phyloP scores from a whole-genome alignment of 1,139 yeast genomes.

The Candida gigantensis region DNA sequence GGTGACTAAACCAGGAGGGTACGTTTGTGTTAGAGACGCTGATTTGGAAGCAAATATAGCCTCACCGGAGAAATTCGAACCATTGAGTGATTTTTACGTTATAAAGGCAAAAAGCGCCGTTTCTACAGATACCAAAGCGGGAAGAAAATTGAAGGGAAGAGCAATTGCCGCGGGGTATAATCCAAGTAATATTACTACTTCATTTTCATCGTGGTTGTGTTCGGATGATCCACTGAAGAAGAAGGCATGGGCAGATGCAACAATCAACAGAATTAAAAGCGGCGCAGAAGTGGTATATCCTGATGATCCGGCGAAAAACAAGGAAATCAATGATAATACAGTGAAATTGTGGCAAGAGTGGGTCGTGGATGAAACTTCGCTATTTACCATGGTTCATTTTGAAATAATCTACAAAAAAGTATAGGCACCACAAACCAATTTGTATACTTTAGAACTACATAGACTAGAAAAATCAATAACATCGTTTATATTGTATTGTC shows the following conservation, averaged over 20 bases:
- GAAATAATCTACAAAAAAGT: conserved; percentile 20
- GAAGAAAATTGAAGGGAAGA: conserved; percentile 18
- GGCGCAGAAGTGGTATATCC: conserved; percentile 15
- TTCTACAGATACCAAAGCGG: conserved; percentile 19
- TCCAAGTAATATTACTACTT: conserved; percentile 12
- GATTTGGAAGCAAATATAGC: conserved; percentile 22
- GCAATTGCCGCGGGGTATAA: conserved; percentile 25
- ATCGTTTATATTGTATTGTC: neutral
- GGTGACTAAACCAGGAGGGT: conserved; percentile 41
- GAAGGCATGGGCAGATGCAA: conserved; percentile 13
- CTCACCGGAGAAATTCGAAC: conserved; percentile 23
- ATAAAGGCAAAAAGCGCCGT: conserved; percentile 10
- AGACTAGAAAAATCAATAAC: conserved; percentile 6
- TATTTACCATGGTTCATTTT: conserved; percentile 17
- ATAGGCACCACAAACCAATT: too few relatives aligned
- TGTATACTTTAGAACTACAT: too few relatives aligned
- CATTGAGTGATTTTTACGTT: conserved; percentile 13
- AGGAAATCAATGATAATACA: conserved; percentile 10
- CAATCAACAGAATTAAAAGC: conserved; percentile 16
- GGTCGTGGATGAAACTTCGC: conserved; percentile 17
- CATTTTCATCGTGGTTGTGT: conserved; percentile 20
- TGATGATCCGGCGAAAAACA: conserved; percentile 14
- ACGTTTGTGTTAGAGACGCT: conserved; percentile 34
- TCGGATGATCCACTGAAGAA: conserved; percentile 12
- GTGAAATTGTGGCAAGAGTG: conserved; percentile 18